Base-by-base conservation (phyloP, 495 filamentous ascomycete genomes). In the Talaromyces proteolyticus region DNA sequence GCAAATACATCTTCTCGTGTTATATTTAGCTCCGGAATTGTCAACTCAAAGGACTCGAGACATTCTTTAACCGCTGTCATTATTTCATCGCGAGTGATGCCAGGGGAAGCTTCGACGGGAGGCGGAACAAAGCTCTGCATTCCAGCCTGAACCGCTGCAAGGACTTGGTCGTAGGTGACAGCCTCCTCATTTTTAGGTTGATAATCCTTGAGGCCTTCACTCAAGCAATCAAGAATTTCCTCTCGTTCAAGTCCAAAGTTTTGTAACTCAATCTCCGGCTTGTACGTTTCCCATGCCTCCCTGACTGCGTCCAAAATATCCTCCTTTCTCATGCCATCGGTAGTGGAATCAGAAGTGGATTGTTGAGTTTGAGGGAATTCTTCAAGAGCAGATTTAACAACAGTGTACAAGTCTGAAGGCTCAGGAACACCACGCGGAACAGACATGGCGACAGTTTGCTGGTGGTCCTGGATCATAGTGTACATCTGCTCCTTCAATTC, bases 281-380 rank as follows among this genome's bases (percentile, higher is more conserved):
- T 91, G 66, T 91, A 94, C 4, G 81, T 85, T 57, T 95, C 90
- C 83, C 87, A 94, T 2, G 88, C 90, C 47, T 95, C 89, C 47
- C 82, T 81, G 5, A 96, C 86, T 0, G 90, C 89, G 1, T 87
- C 81, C 0, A 96, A 70, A 24, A 96, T 89, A 34, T 90, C 89
- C 49, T 94, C 88, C 51, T 87, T 82, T 49, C 77, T 79, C 56
- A 86, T 76, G 6, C 62, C 65, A 20, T 64, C 51, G 19, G 66
- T 66, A 7, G 60, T 61, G 0, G 65, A 59, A 42, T 66, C 63
- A 37, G 55, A 19, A 5, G 60, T 54, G 24, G 71, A 58, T 16
- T 68, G 61, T 39, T 73, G 65, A 14, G 65, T 61, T 11, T 70
- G 47, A 21, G 73, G 70, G 25, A 71, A 57, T 55, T 95, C 88